phyloP scores from a whole-genome alignment of 257 asterid species.

The Gardenia jasminoides region DNA sequence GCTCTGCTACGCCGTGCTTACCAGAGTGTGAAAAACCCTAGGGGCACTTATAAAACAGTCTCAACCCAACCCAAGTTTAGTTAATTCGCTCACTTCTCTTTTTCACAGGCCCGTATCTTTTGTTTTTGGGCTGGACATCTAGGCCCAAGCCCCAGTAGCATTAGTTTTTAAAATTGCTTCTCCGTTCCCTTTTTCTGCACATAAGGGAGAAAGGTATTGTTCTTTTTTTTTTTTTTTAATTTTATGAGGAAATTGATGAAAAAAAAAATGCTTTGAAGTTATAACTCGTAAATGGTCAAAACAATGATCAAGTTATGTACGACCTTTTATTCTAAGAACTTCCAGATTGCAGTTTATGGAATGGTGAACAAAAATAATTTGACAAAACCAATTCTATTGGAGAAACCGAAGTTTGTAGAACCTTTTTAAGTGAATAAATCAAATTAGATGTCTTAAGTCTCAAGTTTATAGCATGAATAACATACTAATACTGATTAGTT shows the following conservation, averaged over 20 bases:
- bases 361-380: background rate
- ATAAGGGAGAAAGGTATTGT: too few species aligned
- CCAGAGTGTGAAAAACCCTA: background rate
- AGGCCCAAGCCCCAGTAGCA: background rate
- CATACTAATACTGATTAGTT: background rate
- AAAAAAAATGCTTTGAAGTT: too few species aligned
- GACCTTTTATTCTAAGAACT: too few species aligned
- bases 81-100: too few species aligned
- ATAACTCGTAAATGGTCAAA: background rate
- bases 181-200: too few species aligned
- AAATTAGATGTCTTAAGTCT: too few species aligned
- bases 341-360: background rate
- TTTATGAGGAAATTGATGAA: background rate
- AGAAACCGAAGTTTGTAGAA: too few species aligned
- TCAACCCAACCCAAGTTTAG: background rate
- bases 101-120: background rate
- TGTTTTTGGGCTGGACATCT: background rate
- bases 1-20: background rate
- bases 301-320: background rate
- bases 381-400: too few species aligned
- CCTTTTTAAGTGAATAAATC: too few species aligned
- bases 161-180: too few species aligned
- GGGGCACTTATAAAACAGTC: background rate
- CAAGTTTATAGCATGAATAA: too few species aligned
- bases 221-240: too few species aligned